Conservation (phyloP, 2,329 filamentous ascomycete species). For the Beauveria pseudobassiana region DNA sequence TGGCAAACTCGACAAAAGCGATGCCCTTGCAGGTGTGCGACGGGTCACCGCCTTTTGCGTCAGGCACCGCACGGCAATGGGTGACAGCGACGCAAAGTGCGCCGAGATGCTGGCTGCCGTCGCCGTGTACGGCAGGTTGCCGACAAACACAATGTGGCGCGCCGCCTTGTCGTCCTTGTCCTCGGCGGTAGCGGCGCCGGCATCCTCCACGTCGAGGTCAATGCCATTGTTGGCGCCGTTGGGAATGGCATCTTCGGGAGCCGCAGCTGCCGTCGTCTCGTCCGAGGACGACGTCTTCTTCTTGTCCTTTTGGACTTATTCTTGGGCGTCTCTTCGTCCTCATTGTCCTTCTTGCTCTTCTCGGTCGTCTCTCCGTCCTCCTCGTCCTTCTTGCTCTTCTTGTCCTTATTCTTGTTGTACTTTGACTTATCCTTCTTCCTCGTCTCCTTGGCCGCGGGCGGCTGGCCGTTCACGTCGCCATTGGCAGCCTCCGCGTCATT, state of each 20-base stretch:
- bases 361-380: slow-evolving; percentile 20
- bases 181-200: slow-evolving; percentile 12
- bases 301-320: slow-evolving; percentile 18
- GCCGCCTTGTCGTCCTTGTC: slow-evolving; percentile 19
- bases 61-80: slow-evolving; percentile 48
- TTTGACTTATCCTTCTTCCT: slow-evolving; percentile 14
- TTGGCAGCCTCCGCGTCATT: slow-evolving; percentile 16
- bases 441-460: slow-evolving; percentile 18
- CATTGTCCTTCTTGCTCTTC: slow-evolving; percentile 20
- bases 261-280: slow-evolving; percentile 11
- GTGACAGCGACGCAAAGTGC: slow-evolving; percentile 68
- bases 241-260: slow-evolving; percentile 14
- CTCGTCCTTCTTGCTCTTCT: slow-evolving; percentile 23
- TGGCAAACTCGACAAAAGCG: slow-evolving; percentile 83
- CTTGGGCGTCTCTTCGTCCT: slow-evolving; percentile 21
- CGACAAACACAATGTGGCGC: slow-evolving; percentile 33
- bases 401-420: slow-evolving; percentile 20
- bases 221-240: slow-evolving; percentile 26
- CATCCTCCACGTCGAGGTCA: slow-evolving; percentile 11
- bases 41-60: slow-evolving; percentile 55
- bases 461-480: slow-evolving; percentile 17
- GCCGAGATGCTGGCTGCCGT: slow-evolving; percentile 60
- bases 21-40: slow-evolving; percentile 60
- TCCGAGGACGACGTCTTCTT: slow-evolving; percentile 13
- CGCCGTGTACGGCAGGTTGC: slow-evolving; percentile 83